phyloP scores from a whole-genome alignment of 768 basidiomycete species.

The Guyanaporus albipodus region DNA sequence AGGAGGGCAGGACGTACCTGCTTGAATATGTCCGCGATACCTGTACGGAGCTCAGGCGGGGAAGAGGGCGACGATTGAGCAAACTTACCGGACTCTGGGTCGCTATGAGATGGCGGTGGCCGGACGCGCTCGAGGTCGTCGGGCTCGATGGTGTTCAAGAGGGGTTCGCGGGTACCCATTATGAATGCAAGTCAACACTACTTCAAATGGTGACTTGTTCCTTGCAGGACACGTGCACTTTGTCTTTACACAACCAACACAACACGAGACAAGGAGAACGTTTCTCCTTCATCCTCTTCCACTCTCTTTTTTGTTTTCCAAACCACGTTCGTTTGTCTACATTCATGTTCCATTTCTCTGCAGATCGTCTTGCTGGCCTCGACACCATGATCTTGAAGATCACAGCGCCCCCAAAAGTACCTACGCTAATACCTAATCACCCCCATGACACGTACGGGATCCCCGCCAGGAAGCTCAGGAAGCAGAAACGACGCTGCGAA shows the following conservation, averaged over 20 bases:
- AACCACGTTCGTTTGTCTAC: conserved; percentile 12
- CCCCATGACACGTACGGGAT: conserved; percentile 13
- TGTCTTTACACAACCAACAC: conserved; percentile 9
- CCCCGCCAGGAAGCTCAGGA: conserved; percentile 24
- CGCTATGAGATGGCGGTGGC: conserved; percentile 54
- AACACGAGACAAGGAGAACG: conserved; percentile 11
- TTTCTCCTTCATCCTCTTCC: not conserved
- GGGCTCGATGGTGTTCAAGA: conserved; percentile 82
- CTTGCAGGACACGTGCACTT: conserved; percentile 14
- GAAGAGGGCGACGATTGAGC: not conserved
- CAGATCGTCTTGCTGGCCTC: conserved; percentile 42
- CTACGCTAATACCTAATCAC: conserved; percentile 25
- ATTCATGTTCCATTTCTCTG: conserved; percentile 36
- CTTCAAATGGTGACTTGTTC: conserved; percentile 16
- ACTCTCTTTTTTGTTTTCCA: not conserved
- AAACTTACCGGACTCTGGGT: conserved; percentile 69
- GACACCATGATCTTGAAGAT: conserved; percentile 38
- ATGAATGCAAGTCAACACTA: conserved; percentile 34
- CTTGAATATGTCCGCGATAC: conserved; percentile 70
- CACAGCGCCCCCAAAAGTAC: conserved; percentile 25
- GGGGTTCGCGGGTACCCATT: conserved; percentile 64
- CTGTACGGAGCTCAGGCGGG: conserved; percentile 31
- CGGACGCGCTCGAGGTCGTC: conserved; percentile 54
- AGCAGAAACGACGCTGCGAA: conserved; percentile 14
- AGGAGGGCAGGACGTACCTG: conserved; percentile 45